phyloP scores from a whole-genome alignment of 176 grass and related monocot genomes.

The Carex parvula region DNA sequence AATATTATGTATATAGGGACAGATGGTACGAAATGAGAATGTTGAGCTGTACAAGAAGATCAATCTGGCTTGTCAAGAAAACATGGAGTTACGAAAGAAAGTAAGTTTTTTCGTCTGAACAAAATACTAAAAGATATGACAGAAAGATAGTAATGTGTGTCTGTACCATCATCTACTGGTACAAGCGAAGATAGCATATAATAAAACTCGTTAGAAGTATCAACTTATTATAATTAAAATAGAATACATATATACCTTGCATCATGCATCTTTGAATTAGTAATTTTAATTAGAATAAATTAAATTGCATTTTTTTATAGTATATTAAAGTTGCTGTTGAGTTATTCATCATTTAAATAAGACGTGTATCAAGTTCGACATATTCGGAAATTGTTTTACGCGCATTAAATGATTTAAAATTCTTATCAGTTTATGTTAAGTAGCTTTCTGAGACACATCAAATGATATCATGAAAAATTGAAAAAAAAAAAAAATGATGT shows the following conservation, averaged over 20 bases:
- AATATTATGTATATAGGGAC: constrained; percentile 35
- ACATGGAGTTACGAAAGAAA: constrained; percentile 49
- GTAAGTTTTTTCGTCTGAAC: constrained; percentile 30
- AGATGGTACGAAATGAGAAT: constrained; percentile 46
- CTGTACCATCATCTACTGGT: neutral
- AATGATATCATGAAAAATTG: neutral
- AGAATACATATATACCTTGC: neutral
- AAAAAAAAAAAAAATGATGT: neutral
- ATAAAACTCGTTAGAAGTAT: neutral
- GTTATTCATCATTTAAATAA: neutral
- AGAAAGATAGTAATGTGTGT: neutral
- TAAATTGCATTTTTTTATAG: neutral
- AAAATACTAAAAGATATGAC: neutral
- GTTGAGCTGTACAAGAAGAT: constrained; percentile 51
- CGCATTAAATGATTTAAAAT: neutral
- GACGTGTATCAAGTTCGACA: neutral
- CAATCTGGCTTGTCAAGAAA: constrained; percentile 41
- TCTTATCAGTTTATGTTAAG: neutral
- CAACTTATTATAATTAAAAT: neutral
- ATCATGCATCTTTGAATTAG: neutral
- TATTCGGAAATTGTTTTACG: neutral
- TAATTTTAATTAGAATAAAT: neutral
- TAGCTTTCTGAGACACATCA: neutral
- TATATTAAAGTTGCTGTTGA: neutral
- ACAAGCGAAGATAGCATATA: neutral